Evolutionary conservation across 2,329 filamentous ascomycete genomes (phyloP), one percentile per base, ranked within the genome.

Genomic region (Anisogramma anomala): DNA sequence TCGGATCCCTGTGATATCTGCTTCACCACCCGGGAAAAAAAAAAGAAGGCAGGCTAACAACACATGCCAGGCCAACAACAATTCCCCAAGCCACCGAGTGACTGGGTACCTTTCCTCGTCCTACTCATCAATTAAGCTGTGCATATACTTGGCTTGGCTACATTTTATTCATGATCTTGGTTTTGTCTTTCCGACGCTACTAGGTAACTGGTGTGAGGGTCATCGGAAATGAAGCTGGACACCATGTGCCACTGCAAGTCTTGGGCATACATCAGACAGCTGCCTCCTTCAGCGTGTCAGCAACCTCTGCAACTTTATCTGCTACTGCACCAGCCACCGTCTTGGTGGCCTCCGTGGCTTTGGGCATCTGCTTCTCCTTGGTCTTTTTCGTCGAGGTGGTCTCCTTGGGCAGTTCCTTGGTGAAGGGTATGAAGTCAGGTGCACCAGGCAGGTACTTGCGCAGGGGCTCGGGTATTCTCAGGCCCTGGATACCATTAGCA

Each of bases 381-480:
- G 48, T 45, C 43, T 53, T 53, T 28, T 47, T 47, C 25, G 22
- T 22, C 10, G 52, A 52, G 6, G 51, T 53, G 7, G 50, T 36
- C 51, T 87, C 79, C 63, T 89, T 88, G 9, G 84, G 79, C 27
- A 89, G 68, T 51, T 94, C 89, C 66, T 87, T 91, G 40, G 79
- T 77, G 58, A 83, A 98, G 2, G 85, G 84, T 48, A 98, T 71
- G 63, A 95, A 94, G 36, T 89, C 86, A 1, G 86, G 87, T 30
- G 85, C 72, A 25, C 88, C 89, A 2, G 88, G 87, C 38, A 96
- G 81, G 61, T 93, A 96, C 64, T 87, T 89, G 52, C 84, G 77
- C 46, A 95, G 72, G 33, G 82, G 79, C 62, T 88, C 82, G 1
- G 88, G 88, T 25, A 94, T 81, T 43, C 74, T 73, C 52, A 93